Percentiles rank a stretch among this genome's conserved stretches.
Evolutionary conservation across 2,329 filamentous ascomycete species (phyloP).

Genomic region (Neonectria magnoliae): DNA sequence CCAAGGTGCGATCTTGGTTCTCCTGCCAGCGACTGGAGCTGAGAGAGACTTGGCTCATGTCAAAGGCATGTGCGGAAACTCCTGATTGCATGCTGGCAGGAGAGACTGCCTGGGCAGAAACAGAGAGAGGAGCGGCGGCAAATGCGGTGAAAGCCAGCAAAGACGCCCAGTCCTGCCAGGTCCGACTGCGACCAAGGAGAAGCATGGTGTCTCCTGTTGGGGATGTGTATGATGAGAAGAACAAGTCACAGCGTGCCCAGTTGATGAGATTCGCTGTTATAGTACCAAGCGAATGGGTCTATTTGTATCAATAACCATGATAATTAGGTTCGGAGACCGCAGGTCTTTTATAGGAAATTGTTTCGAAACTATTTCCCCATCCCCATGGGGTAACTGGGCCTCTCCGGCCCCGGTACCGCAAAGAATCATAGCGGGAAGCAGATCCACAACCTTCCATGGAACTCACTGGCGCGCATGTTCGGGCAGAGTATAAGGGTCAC

Average conservation of each 20-base stretch:
- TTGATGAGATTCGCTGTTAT: background rate
- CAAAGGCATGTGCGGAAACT: constrained; percentile 20
- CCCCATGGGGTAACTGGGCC: background rate
- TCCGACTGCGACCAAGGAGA: background rate
- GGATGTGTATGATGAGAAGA: background rate
- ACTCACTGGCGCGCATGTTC: constrained; percentile 21
- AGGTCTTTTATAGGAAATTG: background rate
- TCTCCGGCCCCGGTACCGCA: background rate
- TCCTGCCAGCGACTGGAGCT: constrained; percentile 43
- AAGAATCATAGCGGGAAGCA: background rate
- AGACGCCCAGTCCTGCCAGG: constrained; percentile 3
- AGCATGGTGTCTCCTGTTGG: background rate
- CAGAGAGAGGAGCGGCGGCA: background rate
- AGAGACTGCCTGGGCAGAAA: background rate
- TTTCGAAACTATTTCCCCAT: too few relatives aligned
- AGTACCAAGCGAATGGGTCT: background rate
- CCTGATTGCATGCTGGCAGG: constrained; percentile 9
- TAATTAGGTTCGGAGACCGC: background rate
- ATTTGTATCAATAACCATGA: background rate
- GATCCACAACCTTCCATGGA: background rate
- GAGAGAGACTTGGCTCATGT: constrained; percentile 24
- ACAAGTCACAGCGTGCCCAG: background rate
- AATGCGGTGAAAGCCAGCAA: background rate
- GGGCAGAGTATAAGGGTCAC: background rate
- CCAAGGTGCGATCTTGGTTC: constrained; percentile 55